Evolutionary conservation across 202 grass and related monocot genomes (phyloP), one percentile per base, ranked within the genome.

Genomic region (Dendrocalamus latiflorus): DNA sequence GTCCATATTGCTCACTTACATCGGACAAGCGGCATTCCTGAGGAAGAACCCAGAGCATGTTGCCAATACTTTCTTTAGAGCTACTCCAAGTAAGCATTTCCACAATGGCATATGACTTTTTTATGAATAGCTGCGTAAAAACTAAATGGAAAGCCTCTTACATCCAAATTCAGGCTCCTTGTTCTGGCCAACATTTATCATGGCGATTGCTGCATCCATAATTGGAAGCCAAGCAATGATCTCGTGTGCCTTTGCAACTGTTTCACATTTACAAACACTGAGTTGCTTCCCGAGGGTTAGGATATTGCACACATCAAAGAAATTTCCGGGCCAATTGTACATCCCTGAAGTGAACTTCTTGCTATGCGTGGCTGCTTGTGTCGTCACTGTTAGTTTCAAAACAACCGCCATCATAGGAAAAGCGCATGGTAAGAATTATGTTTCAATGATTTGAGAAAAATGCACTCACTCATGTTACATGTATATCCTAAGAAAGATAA

Each of bases 191-290:
- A 90, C 81, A 11, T 85, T 89, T 73, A 69, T 89, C 14, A 17
- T 89, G 4, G 87, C 82, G 12, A 10, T 89, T 17, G 33, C 83
- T 9, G 82, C 87, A 1, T 80, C 87, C 9, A 57, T 89, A 4
- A 89, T 89, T 10, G 82, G 77, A 20, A 89, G 87, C 26, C 87
- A 89, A 56, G 87, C 82, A 25, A 89, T 89, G 87, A 85, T 89
- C 48, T 85, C 87, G 0, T 84, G 87, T 18, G 65, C 87, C 9
- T 89, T 89, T 2, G 83, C 82, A 1, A 89, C 83, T 5, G 72
- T 89, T 63, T 84, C 83, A 0, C 87, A 89, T 37, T 71, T 65
- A 14, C 87, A 85, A 1, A 26, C 63, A 54, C 82, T 89, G 6
- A 21, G 72, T 12, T 89, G 87, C 71, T 89, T 89, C 13, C 87